Conservation (phyloP, 768 basidiomycete genomes). For the Trametes cubensis region DNA sequence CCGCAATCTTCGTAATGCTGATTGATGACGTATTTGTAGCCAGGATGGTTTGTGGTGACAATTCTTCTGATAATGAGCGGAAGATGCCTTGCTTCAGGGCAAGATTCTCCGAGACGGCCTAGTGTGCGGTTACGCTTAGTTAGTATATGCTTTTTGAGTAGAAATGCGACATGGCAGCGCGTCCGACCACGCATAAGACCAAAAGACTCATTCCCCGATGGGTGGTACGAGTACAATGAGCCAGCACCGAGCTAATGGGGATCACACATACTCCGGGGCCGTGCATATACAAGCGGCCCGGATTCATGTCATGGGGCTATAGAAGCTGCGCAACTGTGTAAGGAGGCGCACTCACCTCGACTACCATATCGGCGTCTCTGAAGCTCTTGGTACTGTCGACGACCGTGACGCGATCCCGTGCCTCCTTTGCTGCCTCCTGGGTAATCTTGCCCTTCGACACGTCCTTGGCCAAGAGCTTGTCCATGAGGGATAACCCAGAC, state of each 20-base stretch:
- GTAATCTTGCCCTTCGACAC: conserved; percentile 80
- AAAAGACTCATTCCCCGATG: too few relatives aligned
- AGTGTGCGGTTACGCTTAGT: not conserved
- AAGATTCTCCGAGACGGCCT: conserved; percentile 89
- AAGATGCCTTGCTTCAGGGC: conserved; percentile 81
- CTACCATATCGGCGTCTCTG: conserved; percentile 85
- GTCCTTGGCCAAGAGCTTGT: conserved; percentile 87
- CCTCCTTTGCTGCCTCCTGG: conserved; percentile 70
- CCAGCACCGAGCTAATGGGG: too few relatives aligned
- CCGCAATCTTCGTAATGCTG: conserved; percentile 92
- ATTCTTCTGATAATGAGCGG: conserved; percentile 61
- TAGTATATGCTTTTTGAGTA: not conserved
- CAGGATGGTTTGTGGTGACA: conserved; percentile 76
- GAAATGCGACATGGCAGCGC: too few relatives aligned
- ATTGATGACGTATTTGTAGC: conserved; percentile 95
- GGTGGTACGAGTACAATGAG: too few relatives aligned
- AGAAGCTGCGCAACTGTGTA: too few relatives aligned
- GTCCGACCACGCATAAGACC: too few relatives aligned
- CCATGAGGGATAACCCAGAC: conserved; percentile 72
- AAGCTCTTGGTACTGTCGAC: conserved; percentile 59
- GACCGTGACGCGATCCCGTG: conserved; percentile 63
- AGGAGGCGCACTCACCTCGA: conserved; percentile 62
- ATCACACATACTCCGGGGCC: not conserved
- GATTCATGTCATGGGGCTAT: not conserved
- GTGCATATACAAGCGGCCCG: not conserved